Evolutionary conservation across 192 early-diverging fungal species (phyloP), one percentile per base, ranked within the genome.

Genomic region (Mycoemilia scoparia): DNA sequence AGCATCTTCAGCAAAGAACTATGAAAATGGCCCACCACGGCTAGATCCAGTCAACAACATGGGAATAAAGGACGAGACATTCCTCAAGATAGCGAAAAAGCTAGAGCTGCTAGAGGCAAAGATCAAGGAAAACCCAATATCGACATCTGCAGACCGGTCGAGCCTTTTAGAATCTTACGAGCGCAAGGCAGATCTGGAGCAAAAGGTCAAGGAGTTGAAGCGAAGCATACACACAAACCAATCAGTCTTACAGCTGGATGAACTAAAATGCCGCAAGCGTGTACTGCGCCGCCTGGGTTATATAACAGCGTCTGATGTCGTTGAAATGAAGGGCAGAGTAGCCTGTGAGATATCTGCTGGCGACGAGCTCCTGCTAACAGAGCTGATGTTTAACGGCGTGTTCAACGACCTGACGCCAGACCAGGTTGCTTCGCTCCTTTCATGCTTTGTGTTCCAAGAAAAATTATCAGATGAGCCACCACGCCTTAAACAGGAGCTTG

Each of bases 281-380:
- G 85, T 97, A 4, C 64, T 97, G 44, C 73, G 88, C 24, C 71
- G 89, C n/a, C 51, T 97, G 17, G 87, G 84, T 2, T 95, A 82
- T 51, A 86, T 77, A 0, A 77, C 75, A 5, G 57, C 56, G 0
- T 57, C 69, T 12, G 93, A 90, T 52, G 80, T 92, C 5, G 82
- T 97, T 43, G 84, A 90, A 38, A 76, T 95, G 66, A 97, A 97
- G 60, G 93, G 93, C 25, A 77, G 89, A 13, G 93, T 97, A 4
- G 93, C 93, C 3, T 97, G 93, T 45, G 89, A 97, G 60, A 84
- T 97, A 31, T 82, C 79, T 9, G 69, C 81, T 7, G 93, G 88
- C 7, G 89, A 95, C 59, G 88, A 92, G 60, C 59, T 97, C 29
- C 43, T 95, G 38, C 66, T 97, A 42, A 92, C 89, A 0, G 93